Evolutionary conservation across 108 stramenopile genomes (phyloP), one percentile per base, ranked within the genome.

Genomic region (Pelagomonas calceolata): DNA sequence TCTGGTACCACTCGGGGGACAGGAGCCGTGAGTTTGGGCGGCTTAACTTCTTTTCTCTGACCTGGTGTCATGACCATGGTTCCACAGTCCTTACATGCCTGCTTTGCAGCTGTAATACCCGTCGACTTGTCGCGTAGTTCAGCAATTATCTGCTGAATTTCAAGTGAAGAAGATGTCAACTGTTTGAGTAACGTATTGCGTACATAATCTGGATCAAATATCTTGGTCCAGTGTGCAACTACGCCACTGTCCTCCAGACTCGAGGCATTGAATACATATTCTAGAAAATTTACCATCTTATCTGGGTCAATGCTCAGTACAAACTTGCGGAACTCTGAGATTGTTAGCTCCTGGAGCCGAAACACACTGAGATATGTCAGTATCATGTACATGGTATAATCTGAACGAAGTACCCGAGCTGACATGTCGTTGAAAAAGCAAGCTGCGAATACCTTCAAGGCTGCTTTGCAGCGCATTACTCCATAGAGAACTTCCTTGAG

Each of bases 371-470:
- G 66, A 64, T 82, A 85, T 32, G 79, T 78, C 14, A 87, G 39
- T 0, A 86, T 74, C 73, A 78, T 81, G 80, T 86, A 86, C 73
- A 81, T 63, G 14, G 81, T 81, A 60, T 84, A 80, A 36, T 86
- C 85, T 30, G 51, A 36, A 30, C 86, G 73, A 35, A 78, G 18
- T 21, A 82, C 70, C 26, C 63, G 46, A 9, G 80, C 70, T 5
- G 84, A 82, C 44, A 79, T 77, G 34, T 82, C 81, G 35, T 68
- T 72, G 70, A 81, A 87, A 46, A 80, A 71, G 63, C 64, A 63
- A 36, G 63, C 64, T 12, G 65, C 21, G 64, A 71, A 65, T n/a
- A 46, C 32, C 30, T 45, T 35, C 9, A 71, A 17, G 0, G 63
- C 64, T 7, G 35, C 36, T 5, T 36, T 36, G 34, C 31, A 71